Base-by-base conservation (phyloP, 768 basidiomycete genomes). In the Boletus coccyginus region DNA sequence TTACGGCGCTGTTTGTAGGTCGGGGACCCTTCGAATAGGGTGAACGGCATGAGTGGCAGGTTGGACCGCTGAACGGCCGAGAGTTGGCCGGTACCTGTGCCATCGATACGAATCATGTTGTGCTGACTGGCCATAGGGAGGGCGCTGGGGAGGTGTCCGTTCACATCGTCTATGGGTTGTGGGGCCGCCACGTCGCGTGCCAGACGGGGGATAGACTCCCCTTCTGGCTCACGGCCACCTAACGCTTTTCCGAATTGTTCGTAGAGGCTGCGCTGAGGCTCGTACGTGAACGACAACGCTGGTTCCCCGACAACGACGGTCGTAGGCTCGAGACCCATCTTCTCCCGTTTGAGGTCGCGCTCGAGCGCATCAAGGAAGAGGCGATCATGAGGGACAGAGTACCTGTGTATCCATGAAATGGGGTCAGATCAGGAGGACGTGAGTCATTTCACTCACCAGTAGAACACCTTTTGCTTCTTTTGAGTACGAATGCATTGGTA, bases 381-480 rank as follows among this genome's bases (percentile, higher is more conserved):
- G 35, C 94, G 88, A 70, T 98, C 95, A 58, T 98, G 95, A 3
- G 95, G 95, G 7, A 98, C 95, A 7, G 94, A 95, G 75, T 93
- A 97, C 93, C 92, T 95, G 44, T 5, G 19, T 29, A 43, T 13
- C 1, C 45, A 7, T 29, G 49, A 53, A 17, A 59, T 55, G 33
- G 49, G 33, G 50, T 39, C 24, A 50, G 29, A 56, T 32, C 16
- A 7, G 5, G 7, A 38, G 27, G 46, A 52, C 16, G 27, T 32
- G 50, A 54, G 17, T 41, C 49, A 46, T 39, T 21, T 1, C 27
- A 76, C 87, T 52, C 62, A 92, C 94, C 95, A 98, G 71, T 92
- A 97, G 68, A 97, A 98, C n/a, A 98, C 95, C 72, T 98, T 94
- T 76, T 96, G 95, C 76, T 97, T 98, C 81, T 97, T 98, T 71